A percentile compares a stretch with the other conserved stretches of the same genome.
These are phyloP conservation scores for Rhynchospora breviuscula DNA, from an alignment of 176 grass and related monocot species.

Conservation along the genomic window DNA sequence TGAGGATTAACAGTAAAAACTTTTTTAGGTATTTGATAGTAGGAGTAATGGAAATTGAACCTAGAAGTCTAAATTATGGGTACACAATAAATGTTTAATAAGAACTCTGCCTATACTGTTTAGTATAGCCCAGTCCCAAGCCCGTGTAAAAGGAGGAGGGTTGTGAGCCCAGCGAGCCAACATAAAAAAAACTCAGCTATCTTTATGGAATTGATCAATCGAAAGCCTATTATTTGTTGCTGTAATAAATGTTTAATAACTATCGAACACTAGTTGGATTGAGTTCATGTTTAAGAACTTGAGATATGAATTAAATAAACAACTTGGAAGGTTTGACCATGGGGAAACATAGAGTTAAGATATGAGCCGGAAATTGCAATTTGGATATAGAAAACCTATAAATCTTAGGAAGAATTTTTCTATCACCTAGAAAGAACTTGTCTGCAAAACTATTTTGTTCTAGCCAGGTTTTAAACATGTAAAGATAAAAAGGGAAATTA, in stretches of 20 bases:
- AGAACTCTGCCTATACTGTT: no score
- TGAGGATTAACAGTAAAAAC: constrained; percentile 21
- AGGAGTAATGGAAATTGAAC: no score
- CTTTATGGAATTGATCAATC: no score
- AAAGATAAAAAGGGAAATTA: neutral
- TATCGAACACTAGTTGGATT: neutral
- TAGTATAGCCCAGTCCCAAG: no score
- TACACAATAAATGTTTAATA: no score
- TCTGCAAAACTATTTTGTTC: neutral
- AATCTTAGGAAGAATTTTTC: neutral
- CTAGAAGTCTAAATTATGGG: no score
- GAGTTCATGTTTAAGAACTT: neutral
- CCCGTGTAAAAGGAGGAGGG: no score
- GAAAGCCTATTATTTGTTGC: no score
- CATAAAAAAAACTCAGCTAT: no score
- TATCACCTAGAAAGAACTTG: neutral
- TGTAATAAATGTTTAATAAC: neutral
- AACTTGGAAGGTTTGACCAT: neutral
- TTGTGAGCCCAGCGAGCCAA: no score
- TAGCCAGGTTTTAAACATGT: neutral
- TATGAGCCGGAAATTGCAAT: neutral
- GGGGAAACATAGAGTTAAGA: neutral
- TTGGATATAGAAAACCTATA: neutral
- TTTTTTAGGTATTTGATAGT: neutral
- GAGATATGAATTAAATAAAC: no score